Base-by-base conservation (phyloP, 257 asterid species). In the Primulina huaijiensis region DNA sequence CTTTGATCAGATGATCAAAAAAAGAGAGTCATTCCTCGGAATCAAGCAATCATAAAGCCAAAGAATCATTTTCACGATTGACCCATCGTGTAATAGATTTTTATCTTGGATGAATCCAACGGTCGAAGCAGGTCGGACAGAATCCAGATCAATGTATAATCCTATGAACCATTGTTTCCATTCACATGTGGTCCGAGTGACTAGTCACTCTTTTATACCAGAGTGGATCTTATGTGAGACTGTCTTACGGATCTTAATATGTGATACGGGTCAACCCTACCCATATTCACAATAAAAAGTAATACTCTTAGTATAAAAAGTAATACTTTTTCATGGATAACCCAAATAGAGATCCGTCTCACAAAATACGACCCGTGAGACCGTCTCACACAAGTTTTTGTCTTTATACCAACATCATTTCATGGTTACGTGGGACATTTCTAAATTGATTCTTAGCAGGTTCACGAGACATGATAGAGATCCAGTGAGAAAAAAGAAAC, bases 1-100 rank as follows among this genome's bases (percentile, higher is more conserved):
- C 71, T 7, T 40, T 23, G 25, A 23, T 23, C 25, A 23, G 62
- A 20, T 46, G 27, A 14, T 60, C 66, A 74, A 60, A 60, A 65
- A 68, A 57, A 50, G 43, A 19, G 10, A 23, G 12, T 35, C 16
- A 23, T 69, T 52, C 65, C 67, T 67, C 30, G 19, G 69, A 58
- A 68, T 68, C 75, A 75, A 60, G 52, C 37, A 38, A 12, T n/a
- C 31, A 25, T 7, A 1, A 53, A 9, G 11, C 5, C 62, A 66
- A 17, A 25, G 12, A 5, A 20, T 40, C 31, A 16, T 40, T 6
- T 17, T 38, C 7, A 34, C 25, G 19, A 64, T 64, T 12, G 7
- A 40, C n/a, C n/a, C 53, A 43, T 43, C 8, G 33, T 25, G 9
- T 16, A 38, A 65, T 62, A 33, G 23, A 6, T 14, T 16, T 62